Evolutionary conservation across 768 basidiomycete species (phyloP).

Genomic region (Boletus bicolor): DNA sequence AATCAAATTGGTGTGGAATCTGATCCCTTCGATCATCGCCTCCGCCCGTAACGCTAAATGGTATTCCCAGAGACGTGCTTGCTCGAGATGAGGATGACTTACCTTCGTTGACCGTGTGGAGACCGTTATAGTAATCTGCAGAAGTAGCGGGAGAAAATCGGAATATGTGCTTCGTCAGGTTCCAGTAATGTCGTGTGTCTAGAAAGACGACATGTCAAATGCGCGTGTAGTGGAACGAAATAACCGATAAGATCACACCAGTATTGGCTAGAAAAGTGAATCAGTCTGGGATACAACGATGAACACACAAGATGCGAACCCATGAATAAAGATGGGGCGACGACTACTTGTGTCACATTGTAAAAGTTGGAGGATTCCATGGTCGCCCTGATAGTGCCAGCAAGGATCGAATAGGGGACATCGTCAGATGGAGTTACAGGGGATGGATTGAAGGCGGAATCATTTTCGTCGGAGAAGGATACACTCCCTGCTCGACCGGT

Average conservation of each 20-base stretch:
- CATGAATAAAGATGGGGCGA: constrained; percentile 11
- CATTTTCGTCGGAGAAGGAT: constrained; percentile 46
- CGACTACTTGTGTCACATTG: constrained; percentile 12
- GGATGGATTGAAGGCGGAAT: constrained; percentile 57
- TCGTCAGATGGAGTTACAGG: constrained; percentile 45
- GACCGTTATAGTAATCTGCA: constrained; percentile 12
- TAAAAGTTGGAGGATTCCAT: constrained; percentile 20
- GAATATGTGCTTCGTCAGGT: constrained; percentile 46
- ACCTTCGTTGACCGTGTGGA: constrained; percentile 22
- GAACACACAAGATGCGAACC: constrained; percentile 4
- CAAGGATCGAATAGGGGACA: constrained; percentile 20
- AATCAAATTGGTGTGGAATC: constrained; percentile 64
- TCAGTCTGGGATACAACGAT: not conserved
- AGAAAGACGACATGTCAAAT: not conserved
- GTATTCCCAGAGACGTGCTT: not conserved
- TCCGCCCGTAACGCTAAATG: constrained; percentile 45
- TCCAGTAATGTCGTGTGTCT: constrained; percentile 22
- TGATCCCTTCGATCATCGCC: constrained; percentile 56
- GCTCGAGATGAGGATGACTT: not conserved
- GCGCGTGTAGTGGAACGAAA: not conserved
- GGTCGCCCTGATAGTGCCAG: constrained; percentile 33
- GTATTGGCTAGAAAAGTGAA: constrained; percentile 12
- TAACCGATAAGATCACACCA: constrained; percentile 4
- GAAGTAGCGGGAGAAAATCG: constrained; percentile 43
- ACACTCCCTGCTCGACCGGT: constrained; percentile 43